Evolutionary conservation across 1,139 yeast species (phyloP).

Genomic region (Lodderomyces metapsilosis): DNA sequence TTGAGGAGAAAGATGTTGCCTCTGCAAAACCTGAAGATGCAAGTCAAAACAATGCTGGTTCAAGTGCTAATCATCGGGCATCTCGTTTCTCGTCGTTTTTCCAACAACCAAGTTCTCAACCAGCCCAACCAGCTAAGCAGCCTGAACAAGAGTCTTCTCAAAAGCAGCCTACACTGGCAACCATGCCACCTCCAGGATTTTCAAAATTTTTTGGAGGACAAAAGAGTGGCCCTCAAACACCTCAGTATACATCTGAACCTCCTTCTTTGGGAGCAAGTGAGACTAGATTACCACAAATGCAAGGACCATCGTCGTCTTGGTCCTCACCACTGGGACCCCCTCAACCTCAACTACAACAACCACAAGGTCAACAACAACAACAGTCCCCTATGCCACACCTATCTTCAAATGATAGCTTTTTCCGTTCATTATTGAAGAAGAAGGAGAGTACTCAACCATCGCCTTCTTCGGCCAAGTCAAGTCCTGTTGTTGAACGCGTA

Average conservation of each 20-base stretch:
- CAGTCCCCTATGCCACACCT: conserved; percentile 7
- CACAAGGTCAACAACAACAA: conserved; percentile 4
- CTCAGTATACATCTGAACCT: conserved; percentile 6
- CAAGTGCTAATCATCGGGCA: conserved; percentile 28
- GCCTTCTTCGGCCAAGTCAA: conserved; percentile 12
- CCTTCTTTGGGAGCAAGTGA: conserved; percentile 3
- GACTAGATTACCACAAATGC: conserved; percentile 1
- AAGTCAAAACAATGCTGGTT: background rate
- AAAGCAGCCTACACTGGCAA: conserved; percentile 4
- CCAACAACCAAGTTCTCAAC: conserved; percentile 11
- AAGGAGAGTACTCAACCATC: conserved; percentile 17
- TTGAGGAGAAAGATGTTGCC: conserved; percentile 8
- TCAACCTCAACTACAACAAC: conserved; percentile 6
- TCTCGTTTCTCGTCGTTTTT: conserved; percentile 50
- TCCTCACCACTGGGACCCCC: conserved; percentile 7
- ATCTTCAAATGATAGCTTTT: conserved; percentile 46
- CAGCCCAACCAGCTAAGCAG: background rate
- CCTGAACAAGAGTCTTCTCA: background rate
- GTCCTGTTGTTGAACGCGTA: conserved; percentile 10
- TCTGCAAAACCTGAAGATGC: background rate
- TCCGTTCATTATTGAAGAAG: conserved; percentile 51
- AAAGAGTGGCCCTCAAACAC: conserved; percentile 5
- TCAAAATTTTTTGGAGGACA: conserved; percentile 15
- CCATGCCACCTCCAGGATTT: conserved; percentile 17
- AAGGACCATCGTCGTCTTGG: conserved; percentile 10